Percentiles rank a stretch among this genome's conserved stretches.
Conservation (phyloP, 1,139 yeast species). For the Taphrina flavorubra region DNA sequence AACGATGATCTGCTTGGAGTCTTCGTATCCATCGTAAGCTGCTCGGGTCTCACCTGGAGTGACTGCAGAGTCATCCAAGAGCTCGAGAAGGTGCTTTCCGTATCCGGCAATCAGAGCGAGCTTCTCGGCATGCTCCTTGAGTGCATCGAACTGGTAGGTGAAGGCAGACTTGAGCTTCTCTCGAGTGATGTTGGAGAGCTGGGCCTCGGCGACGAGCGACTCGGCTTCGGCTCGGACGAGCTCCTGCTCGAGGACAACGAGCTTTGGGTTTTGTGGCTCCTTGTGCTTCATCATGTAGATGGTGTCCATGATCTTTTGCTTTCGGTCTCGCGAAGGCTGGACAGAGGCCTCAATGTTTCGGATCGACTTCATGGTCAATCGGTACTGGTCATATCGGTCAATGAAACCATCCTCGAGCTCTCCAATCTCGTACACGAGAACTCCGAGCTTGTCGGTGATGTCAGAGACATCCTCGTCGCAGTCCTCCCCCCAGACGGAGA, state of each 20-base stretch:
- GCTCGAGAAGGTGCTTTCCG: conserved; percentile 95
- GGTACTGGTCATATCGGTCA: conserved; percentile 96
- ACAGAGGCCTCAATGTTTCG: conserved; percentile 97
- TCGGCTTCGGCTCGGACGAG: conserved; percentile 99
- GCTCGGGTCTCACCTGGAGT: conserved; percentile 99
- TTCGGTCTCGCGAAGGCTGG: conserved; percentile 97
- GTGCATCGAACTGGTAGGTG: conserved; percentile 95
- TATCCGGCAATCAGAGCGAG: conserved; percentile 96
- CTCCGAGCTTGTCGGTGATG: conserved; percentile 96
- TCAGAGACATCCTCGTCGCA: conserved; percentile 97
- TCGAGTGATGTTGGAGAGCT: conserved; percentile 95
- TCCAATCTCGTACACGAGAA: conserved; percentile 91
- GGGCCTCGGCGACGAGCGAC: conserved; percentile 98
- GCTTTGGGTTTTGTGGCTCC: conserved; percentile 97
- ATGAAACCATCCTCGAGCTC: conserved; percentile 97
- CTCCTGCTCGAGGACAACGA: conserved; percentile 94
- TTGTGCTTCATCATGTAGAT: conserved; percentile 97
- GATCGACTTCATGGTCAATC: conserved; percentile 90
- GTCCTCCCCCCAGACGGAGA: conserved; percentile 97
- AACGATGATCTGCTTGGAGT: conserved; percentile 94
- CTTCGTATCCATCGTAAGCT: conserved; percentile 97
- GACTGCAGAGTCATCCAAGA: conserved; percentile 93
- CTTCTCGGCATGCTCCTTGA: conserved; percentile 96
- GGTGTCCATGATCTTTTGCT: conserved; percentile 95
- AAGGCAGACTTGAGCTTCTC: conserved; percentile 97